Evolutionary conservation across 345 rosid genomes (phyloP).

Genomic region (Isatis tinctoria): DNA sequence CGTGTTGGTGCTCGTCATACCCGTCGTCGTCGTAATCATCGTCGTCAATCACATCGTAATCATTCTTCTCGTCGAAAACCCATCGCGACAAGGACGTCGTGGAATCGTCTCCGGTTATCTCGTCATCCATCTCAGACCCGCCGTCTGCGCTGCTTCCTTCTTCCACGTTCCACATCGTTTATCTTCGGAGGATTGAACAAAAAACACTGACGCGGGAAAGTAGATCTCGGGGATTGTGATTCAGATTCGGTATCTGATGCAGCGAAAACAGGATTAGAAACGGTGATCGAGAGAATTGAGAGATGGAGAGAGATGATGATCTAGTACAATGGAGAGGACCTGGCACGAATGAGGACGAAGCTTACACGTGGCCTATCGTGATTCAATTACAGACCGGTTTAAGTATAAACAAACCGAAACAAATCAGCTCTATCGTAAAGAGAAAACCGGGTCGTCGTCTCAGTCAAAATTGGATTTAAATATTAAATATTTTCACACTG

Average conservation of each 20-base stretch:
- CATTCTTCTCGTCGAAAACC: conserved; percentile 89
- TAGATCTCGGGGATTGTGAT: conserved; percentile 9
- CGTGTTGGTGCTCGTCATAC: conserved; percentile 21
- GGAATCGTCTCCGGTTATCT: conserved; percentile 44
- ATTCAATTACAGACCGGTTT: not conserved
- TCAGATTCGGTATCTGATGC: conserved; percentile 25
- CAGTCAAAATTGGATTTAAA: not conserved
- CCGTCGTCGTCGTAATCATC: conserved; percentile 39
- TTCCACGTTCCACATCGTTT: conserved; percentile 23
- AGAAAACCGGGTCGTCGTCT: not conserved
- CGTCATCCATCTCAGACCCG: conserved; percentile 40
- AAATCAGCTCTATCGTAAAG: not conserved
- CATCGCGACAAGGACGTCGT: conserved; percentile 79
- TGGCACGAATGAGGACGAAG: conserved; percentile 17
- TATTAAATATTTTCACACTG: not conserved
- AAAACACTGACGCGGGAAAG: not conserved
- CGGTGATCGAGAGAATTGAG: conserved; percentile 1
- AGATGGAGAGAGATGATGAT: conserved; percentile 10
- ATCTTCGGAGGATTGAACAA: not conserved
- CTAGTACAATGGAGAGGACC: conserved; percentile 9
- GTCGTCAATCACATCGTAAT: conserved; percentile 46
- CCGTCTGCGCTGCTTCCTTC: conserved; percentile 49
- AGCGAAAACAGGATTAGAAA: not conserved
- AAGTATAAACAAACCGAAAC: not conserved
- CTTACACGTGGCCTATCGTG: conserved; percentile 24